phyloP scores from a whole-genome alignment of 345 rosid species.

The Salix arbutifolia region DNA sequence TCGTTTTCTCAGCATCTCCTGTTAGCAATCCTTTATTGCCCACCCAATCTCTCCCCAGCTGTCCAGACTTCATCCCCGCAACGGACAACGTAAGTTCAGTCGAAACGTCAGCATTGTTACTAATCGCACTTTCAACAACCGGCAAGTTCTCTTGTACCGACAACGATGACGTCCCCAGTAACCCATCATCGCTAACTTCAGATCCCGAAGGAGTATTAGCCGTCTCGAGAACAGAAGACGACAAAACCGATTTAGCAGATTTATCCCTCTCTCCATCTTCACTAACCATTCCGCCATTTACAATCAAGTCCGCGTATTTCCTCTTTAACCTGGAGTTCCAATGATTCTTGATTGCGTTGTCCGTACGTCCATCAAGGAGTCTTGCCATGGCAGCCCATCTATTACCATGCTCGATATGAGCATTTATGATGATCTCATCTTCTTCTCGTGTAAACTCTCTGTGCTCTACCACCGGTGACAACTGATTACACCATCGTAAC shows the following conservation, averaged over 20 bases:
- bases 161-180: too few species aligned
- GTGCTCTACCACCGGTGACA: slow-evolving; percentile 28
- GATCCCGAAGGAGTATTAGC: slow-evolving; percentile 15
- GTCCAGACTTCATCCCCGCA: not conserved
- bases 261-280: not conserved
- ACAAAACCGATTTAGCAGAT: not conserved
- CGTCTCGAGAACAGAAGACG: not conserved
- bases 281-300: not conserved
- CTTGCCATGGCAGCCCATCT: slow-evolving; percentile 30
- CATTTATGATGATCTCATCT: slow-evolving; percentile 16
- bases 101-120: not conserved
- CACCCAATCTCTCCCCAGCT: not conserved
- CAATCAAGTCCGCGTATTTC: slow-evolving; percentile 8
- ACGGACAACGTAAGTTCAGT: slow-evolving; percentile 13
- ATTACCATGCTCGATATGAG: slow-evolving; percentile 20
- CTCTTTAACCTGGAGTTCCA: slow-evolving; percentile 33
- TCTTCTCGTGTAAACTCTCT: slow-evolving; percentile 20
- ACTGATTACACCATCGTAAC: slow-evolving; percentile 30
- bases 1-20: not conserved
- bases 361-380: slow-evolving; percentile 29
- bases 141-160: not conserved
- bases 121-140: not conserved
- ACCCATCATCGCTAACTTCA: slow-evolving; percentile 17
- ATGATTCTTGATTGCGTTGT: slow-evolving; percentile 26
- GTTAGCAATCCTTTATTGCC: not conserved